Evolutionary conservation across 1,284 basidiomycete species (phyloP), one percentile per base, ranked within the genome.

Genomic region (Leccinum brunneo-olivaceum): DNA sequence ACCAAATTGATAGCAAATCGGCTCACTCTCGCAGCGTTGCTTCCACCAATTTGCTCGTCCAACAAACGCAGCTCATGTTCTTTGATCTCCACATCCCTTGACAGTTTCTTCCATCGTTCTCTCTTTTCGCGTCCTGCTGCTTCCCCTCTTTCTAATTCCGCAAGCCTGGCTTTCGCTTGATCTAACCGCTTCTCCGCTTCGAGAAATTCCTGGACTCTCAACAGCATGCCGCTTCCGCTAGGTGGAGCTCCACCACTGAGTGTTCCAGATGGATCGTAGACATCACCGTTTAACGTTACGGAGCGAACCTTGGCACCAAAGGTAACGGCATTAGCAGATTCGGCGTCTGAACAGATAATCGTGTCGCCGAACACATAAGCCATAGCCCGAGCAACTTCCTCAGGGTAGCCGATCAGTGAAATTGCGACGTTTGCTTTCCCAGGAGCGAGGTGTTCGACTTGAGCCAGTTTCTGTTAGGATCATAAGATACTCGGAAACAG

Each of bases 221-320:
- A 69, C 14, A 98, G 72, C 4, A 89, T 72, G 8, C 90, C 89
- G 25, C 77, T 84, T 19, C 80, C 74, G 38, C 69, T 82, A 0
- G 92, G 88, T 1, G 90, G 84, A 5, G 92, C 82, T 10, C 96
- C 96, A 23, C 96, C 96, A 18, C 86, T 91, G 8, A 98, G 76
- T 1, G 90, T 95, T 4, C 96, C 96, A 4, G 87, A 88, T 0
- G 96, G 95, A 55, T 98, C 95, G 65, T 98, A 98, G 6, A 97
- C 82, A 58, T 98, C 96, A 14, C 96, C 96, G 20, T 93, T 85
- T 15, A 95, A 72, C 2, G 96, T 98, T 41, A 98, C 93, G 10
- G 89, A 93, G 47, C 84, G 84, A 14, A 86, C 76, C 20, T 82
- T 75, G 6, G 65, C 70, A 19, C 73, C 66, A 69, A 97, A 98